Evolutionary conservation across 2,329 filamentous ascomycete species (phyloP).

Genomic region (Fonsecaea erecta): DNA sequence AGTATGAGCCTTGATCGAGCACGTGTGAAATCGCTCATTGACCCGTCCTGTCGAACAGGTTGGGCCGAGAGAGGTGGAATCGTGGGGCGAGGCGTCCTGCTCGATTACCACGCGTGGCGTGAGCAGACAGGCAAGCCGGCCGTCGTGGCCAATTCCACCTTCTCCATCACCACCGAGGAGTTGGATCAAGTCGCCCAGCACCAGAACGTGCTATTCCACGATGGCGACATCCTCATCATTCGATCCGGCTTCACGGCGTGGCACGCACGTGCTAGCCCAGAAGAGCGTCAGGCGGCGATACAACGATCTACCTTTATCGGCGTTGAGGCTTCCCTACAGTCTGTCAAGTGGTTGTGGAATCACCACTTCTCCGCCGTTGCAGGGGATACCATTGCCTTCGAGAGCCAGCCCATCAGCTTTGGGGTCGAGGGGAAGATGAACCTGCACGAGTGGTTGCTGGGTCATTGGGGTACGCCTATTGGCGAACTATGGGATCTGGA

Average conservation of each 20-base stretch:
- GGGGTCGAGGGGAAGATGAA: neutral
- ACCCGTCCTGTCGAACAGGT: no score
- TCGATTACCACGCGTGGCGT: slow-evolving; percentile 53
- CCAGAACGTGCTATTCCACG: slow-evolving; percentile 24
- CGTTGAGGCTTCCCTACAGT: slow-evolving; percentile 40
- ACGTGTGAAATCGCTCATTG: no score
- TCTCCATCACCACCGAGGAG: slow-evolving; percentile 36
- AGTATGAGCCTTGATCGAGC: no score
- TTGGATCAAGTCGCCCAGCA: slow-evolving; percentile 24
- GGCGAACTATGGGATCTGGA: slow-evolving; percentile 45
- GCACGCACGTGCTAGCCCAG: neutral
- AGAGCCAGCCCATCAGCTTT: neutral
- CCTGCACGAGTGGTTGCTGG: slow-evolving; percentile 32
- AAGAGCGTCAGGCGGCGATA: neutral
- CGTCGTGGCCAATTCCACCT: slow-evolving; percentile 46
- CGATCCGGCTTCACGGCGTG: slow-evolving; percentile 35
- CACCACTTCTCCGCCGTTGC: slow-evolving; percentile 42
- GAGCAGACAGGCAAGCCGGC: slow-evolving; percentile 41
- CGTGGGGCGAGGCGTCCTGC: slow-evolving; percentile 51
- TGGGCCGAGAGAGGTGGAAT: slow-evolving; percentile 48
- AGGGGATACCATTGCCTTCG: slow-evolving; percentile 41
- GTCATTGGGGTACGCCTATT: slow-evolving; percentile 37
- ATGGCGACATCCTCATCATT: slow-evolving; percentile 34
- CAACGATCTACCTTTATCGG: slow-evolving; percentile 26
- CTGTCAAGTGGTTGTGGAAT: slow-evolving; percentile 42